Conservation (phyloP, 441 rosid species). For the Erysimum cheiri region DNA sequence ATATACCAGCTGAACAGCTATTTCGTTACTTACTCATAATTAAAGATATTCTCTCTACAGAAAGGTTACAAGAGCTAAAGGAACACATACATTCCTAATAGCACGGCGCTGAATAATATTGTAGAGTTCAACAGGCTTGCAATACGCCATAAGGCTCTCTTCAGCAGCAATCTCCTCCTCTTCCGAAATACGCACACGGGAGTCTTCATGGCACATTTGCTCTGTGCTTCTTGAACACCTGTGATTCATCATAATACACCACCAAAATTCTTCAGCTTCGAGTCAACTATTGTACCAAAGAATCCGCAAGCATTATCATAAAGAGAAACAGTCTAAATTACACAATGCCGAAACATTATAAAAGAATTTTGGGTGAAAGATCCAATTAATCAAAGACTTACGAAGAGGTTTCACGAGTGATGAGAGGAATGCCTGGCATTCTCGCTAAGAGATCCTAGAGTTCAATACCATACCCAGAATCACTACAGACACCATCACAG, state of each 20-base stretch:
- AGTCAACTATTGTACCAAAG: neutral
- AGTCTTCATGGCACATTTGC: slow-evolving; percentile 93
- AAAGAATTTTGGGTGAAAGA: slow-evolving; percentile 4
- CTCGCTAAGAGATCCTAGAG: slow-evolving; percentile 50
- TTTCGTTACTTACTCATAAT: neutral
- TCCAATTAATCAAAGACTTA: slow-evolving; percentile 42
- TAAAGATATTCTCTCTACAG: neutral
- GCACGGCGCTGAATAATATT: slow-evolving; percentile 95
- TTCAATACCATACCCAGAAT: slow-evolving; percentile 49
- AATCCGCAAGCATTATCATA: neutral
- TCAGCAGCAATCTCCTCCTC: slow-evolving; percentile 93
- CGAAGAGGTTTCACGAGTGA: slow-evolving; percentile 83
- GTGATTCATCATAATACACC: slow-evolving; percentile 11
- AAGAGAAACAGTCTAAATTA: neutral
- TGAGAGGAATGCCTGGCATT: slow-evolving; percentile 96
- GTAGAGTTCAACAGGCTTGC: slow-evolving; percentile 98
- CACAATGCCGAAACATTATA: neutral
- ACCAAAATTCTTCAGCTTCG: slow-evolving; percentile 21
- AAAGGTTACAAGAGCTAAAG: neutral
- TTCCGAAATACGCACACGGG: slow-evolving; percentile 71
- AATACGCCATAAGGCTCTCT: slow-evolving; percentile 79
- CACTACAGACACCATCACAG: slow-evolving; percentile 36
- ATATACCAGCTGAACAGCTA: slow-evolving; percentile 8
- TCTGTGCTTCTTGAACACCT: slow-evolving; percentile 82
- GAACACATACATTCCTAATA: slow-evolving; percentile 59